Evolutionary conservation across 1,139 yeast genomes (phyloP), one percentile per base, ranked within the genome.

Genomic region (Magnusiomyces suaveolens): DNA sequence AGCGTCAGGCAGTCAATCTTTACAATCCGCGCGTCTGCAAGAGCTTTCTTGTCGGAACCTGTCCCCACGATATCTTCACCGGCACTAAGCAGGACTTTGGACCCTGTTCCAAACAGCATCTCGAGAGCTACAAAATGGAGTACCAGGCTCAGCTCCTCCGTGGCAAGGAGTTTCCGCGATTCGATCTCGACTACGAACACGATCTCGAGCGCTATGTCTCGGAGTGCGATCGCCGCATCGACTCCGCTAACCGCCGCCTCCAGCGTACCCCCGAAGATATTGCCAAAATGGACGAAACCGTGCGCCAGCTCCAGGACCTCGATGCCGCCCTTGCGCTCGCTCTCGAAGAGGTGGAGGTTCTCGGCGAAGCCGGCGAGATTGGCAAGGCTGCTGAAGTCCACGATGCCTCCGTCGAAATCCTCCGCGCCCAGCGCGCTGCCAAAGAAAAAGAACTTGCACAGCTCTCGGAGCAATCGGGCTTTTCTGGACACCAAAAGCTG

Each of bases 71-170:
- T 62, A 68, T 90, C 55, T 85, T 90, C 64, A 78, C 78, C 18
- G 88, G 88, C 3, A 87, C 97, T 18, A 89, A 88, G 67, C 87
- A 86, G 65, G 89, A 86, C 65, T 68, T 87, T 57, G 96, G 97
- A 0, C 77, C 77, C 55, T 90, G 97, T 66, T 88, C 90, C 1
- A 80, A 77, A 61, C 71, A 84, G 25, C 97, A 90, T 67, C 69
- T 82, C 43, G 92, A 87, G 62, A 85, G 85, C 61, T 82, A 84
- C 64, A 85, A 82, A 66, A 67, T 87, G 44, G 84, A 87, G 61
- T 90, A 86, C 63, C 85, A 73, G 56, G 74, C 76, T 48, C 80
- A 83, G 55, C 73, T 76, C 43, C 76, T 77, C 54, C 75, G 77
- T 55, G 84, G 86, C 0, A 79, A 78, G 43, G 69, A 65, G 49